Conservation (phyloP, 345 rosid genomes). For the Hevea brasiliensis region DNA sequence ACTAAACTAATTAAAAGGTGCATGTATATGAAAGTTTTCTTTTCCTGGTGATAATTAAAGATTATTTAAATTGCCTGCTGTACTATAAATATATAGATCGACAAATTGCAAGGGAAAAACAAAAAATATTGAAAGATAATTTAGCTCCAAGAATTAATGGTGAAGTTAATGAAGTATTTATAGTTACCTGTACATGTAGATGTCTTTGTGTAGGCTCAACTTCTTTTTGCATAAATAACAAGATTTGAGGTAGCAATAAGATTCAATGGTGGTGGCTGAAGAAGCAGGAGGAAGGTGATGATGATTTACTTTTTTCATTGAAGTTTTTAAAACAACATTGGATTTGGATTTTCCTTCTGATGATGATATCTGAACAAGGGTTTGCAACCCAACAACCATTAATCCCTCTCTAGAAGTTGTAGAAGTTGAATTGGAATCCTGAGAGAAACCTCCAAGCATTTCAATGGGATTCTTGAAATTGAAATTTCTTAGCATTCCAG, state of each 20-base stretch:
- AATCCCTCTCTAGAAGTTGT: constrained; percentile 21
- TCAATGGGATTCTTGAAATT: constrained; percentile 15
- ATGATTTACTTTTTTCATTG: constrained; percentile 22
- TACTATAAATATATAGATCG: not conserved
- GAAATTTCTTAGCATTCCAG: constrained; percentile 17
- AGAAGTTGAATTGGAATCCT: not conserved
- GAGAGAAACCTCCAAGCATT: not conserved
- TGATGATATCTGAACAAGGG: constrained; percentile 30
- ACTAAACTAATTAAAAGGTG: not conserved
- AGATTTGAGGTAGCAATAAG: constrained; percentile 48
- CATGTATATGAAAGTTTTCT: not conserved
- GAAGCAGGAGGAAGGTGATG: not conserved
- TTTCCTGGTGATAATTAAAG: no score
- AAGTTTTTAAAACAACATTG: constrained; percentile 48
- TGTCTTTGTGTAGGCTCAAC: constrained; percentile 53
- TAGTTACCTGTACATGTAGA: constrained; percentile 80
- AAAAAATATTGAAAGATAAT: not conserved
- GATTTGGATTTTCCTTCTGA: constrained; percentile 20
- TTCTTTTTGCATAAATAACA: constrained; percentile 59
- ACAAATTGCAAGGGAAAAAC: not conserved
- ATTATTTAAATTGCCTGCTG: no score
- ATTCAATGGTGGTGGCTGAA: constrained; percentile 6
- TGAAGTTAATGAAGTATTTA: not conserved
- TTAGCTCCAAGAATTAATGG: not conserved
- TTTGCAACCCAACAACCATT: constrained; percentile 55